Conservation (phyloP, 331 rosid species). For the Malus hybrid region DNA sequence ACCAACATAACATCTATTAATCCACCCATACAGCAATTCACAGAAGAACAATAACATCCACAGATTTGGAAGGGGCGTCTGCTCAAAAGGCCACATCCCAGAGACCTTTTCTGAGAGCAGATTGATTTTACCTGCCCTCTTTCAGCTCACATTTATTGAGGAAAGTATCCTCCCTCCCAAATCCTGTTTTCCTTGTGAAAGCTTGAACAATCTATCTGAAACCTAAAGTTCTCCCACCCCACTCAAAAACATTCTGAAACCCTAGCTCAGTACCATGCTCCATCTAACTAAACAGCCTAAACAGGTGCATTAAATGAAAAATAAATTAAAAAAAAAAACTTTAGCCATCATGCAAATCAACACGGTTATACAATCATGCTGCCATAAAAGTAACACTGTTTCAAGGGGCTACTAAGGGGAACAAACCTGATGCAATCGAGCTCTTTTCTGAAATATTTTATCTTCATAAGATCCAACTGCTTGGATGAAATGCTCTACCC, state of each 20-base stretch:
- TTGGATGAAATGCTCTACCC: slow-evolving; percentile 88
- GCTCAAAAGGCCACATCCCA: not conserved
- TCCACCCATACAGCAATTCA: not conserved
- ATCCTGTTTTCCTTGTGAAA: not conserved
- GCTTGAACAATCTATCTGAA: not conserved
- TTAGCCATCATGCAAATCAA: not conserved
- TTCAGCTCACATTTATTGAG: not conserved
- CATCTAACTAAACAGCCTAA: not conserved
- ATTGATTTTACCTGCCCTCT: not conserved
- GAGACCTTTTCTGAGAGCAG: not conserved
- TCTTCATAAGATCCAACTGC: slow-evolving; percentile 89
- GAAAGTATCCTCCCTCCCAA: not conserved
- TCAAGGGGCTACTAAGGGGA: not conserved
- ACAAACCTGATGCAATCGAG: slow-evolving; percentile 73
- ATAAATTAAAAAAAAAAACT: not conserved
- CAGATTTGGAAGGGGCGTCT: not conserved
- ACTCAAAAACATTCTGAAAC: not conserved
- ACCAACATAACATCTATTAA: not conserved
- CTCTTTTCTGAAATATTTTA: slow-evolving; percentile 86
- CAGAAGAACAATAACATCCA: not conserved
- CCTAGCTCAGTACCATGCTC: not conserved
- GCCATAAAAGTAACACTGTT: not conserved
- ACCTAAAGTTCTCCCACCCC: not conserved
- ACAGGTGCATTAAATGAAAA: not conserved
- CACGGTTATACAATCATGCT: not conserved